Conservation (phyloP, 1,284 basidiomycete species). For the Neotropicomus parvogracilis region DNA sequence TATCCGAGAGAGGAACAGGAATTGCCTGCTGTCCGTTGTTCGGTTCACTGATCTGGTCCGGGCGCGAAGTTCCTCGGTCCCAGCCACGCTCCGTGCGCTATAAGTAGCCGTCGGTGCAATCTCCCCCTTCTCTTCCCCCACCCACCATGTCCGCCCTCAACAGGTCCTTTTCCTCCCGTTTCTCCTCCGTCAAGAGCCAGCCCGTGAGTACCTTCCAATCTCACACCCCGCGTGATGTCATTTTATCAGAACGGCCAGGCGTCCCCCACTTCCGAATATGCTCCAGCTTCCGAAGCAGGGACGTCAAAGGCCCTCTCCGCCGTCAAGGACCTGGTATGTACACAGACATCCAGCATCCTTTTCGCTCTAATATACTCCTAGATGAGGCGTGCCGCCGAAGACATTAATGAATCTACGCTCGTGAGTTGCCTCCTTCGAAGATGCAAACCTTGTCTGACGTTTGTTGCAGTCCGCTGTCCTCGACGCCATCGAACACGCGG, state of each 20-base stretch:
- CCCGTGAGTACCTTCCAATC: constrained; percentile 17
- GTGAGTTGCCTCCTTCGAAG: constrained; percentile 11
- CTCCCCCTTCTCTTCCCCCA: constrained; percentile 1
- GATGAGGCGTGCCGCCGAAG: constrained; percentile 31
- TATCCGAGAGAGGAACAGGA: no score
- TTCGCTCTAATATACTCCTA: constrained; percentile 3
- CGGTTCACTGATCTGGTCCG: constrained; percentile 15
- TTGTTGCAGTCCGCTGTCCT: constrained; percentile 45
- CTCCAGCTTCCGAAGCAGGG: constrained; percentile 14
- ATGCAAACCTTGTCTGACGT: neutral
- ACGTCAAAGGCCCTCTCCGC: constrained; percentile 27
- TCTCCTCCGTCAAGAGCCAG: constrained; percentile 26
- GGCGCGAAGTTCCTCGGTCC: constrained; percentile 21
- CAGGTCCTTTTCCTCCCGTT: constrained; percentile 30
- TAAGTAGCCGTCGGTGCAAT: constrained; percentile 20
- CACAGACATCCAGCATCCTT: neutral
- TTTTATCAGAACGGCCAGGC: constrained; percentile 7
- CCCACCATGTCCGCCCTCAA: constrained; percentile 27
- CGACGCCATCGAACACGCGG: constrained; percentile 54
- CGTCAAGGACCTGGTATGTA: constrained; percentile 34
- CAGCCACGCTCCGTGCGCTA: constrained; percentile 11
- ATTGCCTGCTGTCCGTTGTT: constrained; percentile 16
- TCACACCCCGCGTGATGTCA: neutral
- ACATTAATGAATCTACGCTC: constrained; percentile 29
- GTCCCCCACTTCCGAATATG: constrained; percentile 19